Evolutionary conservation across 2,329 filamentous ascomycete genomes (phyloP).

Genomic region (Pseudocercospora cruenta): DNA sequence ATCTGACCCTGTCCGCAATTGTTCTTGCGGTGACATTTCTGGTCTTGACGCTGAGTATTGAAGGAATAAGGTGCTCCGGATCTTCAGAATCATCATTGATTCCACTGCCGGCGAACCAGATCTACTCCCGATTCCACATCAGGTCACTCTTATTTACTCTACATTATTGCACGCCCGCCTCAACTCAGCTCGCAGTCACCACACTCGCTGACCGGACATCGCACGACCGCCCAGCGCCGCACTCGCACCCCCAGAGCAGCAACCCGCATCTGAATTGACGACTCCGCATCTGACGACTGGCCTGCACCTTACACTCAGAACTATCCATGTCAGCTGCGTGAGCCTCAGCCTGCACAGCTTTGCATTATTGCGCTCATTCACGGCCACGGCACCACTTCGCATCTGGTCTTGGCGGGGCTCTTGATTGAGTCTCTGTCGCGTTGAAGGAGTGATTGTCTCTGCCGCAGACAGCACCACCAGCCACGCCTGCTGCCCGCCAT

Average conservation of each 20-base stretch:
- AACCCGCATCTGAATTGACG: background rate
- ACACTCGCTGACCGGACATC: background rate
- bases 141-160: background rate
- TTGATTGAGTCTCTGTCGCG: conserved; percentile 1
- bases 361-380: background rate
- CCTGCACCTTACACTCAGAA: background rate
- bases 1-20: too few species aligned
- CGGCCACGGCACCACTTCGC: background rate
- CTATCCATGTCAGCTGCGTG: background rate
- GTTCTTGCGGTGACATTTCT: too few species aligned
- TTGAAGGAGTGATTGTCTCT: too few species aligned
- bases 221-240: background rate
- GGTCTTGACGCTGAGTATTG: too few species aligned
- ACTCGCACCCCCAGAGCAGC: background rate
- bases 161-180: background rate
- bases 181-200: background rate
- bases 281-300: background rate
- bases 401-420: background rate
- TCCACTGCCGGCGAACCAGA: background rate
- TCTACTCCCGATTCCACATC: background rate
- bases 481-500: conserved; percentile 1
- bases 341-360: background rate
- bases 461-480: background rate
- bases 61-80: background rate
- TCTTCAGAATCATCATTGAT: background rate